Percentiles rank a stretch among this genome's conserved stretches.
Evolutionary conservation across 495 filamentous ascomycete genomes (phyloP).

Genomic region (Neurospora sp.): DNA sequence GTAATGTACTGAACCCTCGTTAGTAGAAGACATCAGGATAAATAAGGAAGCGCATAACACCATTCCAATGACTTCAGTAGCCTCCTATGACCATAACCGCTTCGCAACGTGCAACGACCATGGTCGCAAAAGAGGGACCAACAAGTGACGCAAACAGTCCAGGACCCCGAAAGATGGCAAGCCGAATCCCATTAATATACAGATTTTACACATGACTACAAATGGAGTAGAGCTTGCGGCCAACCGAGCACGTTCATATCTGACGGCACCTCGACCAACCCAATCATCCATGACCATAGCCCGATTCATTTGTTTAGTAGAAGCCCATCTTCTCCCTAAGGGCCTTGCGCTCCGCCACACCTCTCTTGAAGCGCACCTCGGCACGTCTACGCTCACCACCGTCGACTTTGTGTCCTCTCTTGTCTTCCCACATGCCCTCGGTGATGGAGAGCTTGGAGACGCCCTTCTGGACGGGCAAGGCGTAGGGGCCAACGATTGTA

Average conservation of each 20-base stretch:
- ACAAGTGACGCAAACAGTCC: background rate
- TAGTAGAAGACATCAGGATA: background rate
- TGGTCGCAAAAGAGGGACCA: background rate
- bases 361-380: slow-evolving; percentile 57
- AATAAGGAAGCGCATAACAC: background rate
- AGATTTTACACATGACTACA: slow-evolving; percentile 13
- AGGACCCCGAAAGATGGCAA: background rate
- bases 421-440: slow-evolving; percentile 84
- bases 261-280: background rate
- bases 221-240: background rate
- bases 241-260: background rate
- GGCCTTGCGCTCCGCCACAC: slow-evolving; percentile 38
- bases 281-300: background rate
- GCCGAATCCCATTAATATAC: slow-evolving; percentile 15
- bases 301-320: slow-evolving; percentile 10
- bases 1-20: background rate
- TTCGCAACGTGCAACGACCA: background rate
- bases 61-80: background rate
- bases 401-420: slow-evolving; percentile 81
- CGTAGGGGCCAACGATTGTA: slow-evolving; percentile 60
- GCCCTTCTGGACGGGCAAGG: slow-evolving; percentile 54
- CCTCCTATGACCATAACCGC: background rate
- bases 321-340: slow-evolving; percentile 25
- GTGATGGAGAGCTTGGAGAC: slow-evolving; percentile 55
- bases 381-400: slow-evolving; percentile 86